phyloP scores from a whole-genome alignment of 2,329 filamentous ascomycete species.

The Dactylellina cionopaga region DNA sequence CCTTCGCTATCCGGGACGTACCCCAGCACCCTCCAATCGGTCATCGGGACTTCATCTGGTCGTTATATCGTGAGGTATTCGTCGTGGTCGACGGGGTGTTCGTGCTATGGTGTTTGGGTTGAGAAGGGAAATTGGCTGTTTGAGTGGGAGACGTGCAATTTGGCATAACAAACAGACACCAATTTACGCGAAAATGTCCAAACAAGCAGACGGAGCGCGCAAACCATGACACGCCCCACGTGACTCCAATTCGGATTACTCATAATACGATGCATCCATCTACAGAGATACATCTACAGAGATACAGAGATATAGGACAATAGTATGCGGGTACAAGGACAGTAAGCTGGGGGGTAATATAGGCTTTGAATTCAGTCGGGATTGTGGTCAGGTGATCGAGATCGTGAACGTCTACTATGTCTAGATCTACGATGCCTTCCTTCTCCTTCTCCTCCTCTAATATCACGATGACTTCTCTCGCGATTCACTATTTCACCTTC shows the following conservation, averaged over 20 bases:
- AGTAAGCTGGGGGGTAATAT: background rate
- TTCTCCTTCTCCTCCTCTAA: conserved; percentile 2
- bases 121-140: background rate
- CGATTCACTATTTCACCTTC: background rate
- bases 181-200: conserved; percentile 52
- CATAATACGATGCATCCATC: no score
- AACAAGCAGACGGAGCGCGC: background rate
- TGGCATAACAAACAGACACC: conserved; percentile 30
- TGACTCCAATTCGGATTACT: conserved; percentile 14
- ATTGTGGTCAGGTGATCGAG: conserved; percentile 4
- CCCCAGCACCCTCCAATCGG: conserved; percentile 56
- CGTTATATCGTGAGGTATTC: conserved; percentile 21
- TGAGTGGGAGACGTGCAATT: conserved; percentile 1
- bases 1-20: conserved; percentile 57
- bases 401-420: conserved; percentile 24
- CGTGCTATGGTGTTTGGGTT: background rate
- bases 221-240: conserved; percentile 22
- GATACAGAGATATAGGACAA: no score
- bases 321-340: no score
- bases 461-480: conserved; percentile 8
- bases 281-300: no score
- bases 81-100: background rate
- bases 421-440: conserved; percentile 7
- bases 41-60: conserved; percentile 53
- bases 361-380: conserved; percentile 1